phyloP scores from a whole-genome alignment of 768 basidiomycete species.

The Mycena indigotica region DNA sequence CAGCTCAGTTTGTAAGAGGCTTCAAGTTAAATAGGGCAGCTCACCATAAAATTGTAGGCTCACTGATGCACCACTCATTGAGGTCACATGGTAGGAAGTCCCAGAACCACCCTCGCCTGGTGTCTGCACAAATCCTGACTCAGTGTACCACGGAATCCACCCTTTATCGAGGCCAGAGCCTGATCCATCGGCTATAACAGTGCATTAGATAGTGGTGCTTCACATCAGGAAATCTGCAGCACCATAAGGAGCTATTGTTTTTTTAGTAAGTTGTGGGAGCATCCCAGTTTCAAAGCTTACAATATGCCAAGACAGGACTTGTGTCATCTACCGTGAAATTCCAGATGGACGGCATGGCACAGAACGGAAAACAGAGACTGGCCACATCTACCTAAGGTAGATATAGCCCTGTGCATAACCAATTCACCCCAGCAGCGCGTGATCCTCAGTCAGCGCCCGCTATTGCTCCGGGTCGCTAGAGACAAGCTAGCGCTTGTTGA shows the following conservation, averaged over 20 bases:
- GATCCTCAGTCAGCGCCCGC: no score
- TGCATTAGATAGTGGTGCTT: no score
- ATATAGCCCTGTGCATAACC: no score
- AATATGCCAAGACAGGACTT: conserved; percentile 25
- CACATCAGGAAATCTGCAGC: no score
- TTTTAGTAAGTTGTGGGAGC: no score
- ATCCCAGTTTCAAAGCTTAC: no score
- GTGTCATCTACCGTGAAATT: conserved; percentile 7
- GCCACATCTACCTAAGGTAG: no score
- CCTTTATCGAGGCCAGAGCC: conserved; percentile 12
- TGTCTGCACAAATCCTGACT: conserved; percentile 1
- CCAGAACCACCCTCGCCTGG: conserved; percentile 5
- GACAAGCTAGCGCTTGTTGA: no score
- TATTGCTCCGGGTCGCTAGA: no score
- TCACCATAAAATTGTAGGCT: conserved; percentile 9
- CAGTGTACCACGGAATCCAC: conserved; percentile 15
- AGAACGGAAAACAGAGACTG: no score
- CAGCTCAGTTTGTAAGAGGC: background rate
- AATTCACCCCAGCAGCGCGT: no score
- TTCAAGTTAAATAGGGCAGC: background rate
- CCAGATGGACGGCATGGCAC: background rate
- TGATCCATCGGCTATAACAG: conserved; percentile 10
- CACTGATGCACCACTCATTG: conserved; percentile 9
- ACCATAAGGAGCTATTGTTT: no score
- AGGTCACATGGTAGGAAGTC: conserved; percentile 11